phyloP scores from a whole-genome alignment of 192 early-diverging fungal genomes.

The Coemansia sp. region DNA sequence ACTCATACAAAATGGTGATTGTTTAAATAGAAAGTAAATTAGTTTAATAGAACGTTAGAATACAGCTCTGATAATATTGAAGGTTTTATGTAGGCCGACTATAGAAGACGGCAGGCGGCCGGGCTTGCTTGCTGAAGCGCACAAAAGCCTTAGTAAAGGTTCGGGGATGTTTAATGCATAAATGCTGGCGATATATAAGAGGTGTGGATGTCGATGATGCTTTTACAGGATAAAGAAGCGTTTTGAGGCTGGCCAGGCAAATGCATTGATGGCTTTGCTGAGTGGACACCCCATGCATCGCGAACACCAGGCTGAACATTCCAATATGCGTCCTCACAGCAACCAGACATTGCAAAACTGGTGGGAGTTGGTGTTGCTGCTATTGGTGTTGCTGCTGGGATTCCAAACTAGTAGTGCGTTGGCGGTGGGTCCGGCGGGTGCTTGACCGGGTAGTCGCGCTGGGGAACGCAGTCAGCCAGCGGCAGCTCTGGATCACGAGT shows the following conservation, averaged over 20 bases:
- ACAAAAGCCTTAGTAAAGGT: neutral
- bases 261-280: slow-evolving; percentile 5
- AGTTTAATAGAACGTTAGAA: neutral
- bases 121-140: neutral
- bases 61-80: neutral
- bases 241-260: slow-evolving; percentile 5
- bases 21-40: neutral
- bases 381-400: neutral
- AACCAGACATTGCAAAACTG: neutral
- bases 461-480: slow-evolving; percentile 27
- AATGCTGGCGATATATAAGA: neutral
- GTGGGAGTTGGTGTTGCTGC: too few relatives aligned
- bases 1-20: too few relatives aligned
- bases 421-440: slow-evolving; percentile 51
- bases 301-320: slow-evolving; percentile 3
- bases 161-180: neutral
- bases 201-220: neutral
- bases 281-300: slow-evolving; percentile 5
- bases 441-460: slow-evolving; percentile 52
- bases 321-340: slow-evolving; percentile 1
- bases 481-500: slow-evolving; percentile 2
- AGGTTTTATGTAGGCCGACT: neutral
- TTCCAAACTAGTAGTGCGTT: slow-evolving; percentile 17
- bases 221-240: neutral
- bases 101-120: neutral